Conservation (phyloP, 2,329 filamentous ascomycete species). For the Atkinsonella hypoxylon region DNA sequence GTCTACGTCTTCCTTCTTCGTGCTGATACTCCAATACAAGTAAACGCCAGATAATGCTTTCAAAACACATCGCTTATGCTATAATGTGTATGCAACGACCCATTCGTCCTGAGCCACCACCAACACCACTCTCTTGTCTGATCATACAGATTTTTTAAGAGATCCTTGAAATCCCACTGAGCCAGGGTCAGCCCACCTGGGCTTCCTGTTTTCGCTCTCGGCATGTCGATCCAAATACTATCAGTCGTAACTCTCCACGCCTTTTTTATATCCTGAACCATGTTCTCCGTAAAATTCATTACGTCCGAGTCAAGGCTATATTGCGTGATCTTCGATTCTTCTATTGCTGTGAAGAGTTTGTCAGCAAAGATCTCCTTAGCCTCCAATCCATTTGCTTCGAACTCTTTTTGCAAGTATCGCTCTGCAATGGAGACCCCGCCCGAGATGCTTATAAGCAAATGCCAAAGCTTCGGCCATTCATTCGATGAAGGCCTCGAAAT, state of each 20-base stretch:
- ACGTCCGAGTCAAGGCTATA: slow-evolving; percentile 18
- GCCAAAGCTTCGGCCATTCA: slow-evolving; percentile 11
- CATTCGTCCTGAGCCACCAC: slow-evolving; percentile 17
- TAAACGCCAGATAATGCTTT: slow-evolving; percentile 1
- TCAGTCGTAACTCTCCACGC: slow-evolving; percentile 28
- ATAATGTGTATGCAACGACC: background rate
- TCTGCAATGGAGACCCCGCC: slow-evolving; percentile 11
- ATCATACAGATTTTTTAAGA: slow-evolving; percentile 21
- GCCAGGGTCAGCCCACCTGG: slow-evolving; percentile 21
- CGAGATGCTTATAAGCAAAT: slow-evolving; percentile 10
- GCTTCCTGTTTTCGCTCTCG: slow-evolving; percentile 21
- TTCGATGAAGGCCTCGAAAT: slow-evolving; percentile 5
- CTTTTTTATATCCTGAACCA: slow-evolving; percentile 31
- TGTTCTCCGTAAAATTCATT: slow-evolving; percentile 28
- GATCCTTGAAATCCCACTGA: slow-evolving; percentile 18
- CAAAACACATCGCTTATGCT: slow-evolving; percentile 3
- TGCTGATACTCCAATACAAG: background rate
- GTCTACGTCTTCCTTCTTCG: background rate
- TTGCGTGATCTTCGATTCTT: background rate
- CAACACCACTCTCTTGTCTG: slow-evolving; percentile 21
- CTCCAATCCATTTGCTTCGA: slow-evolving; percentile 9
- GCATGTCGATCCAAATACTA: slow-evolving; percentile 26
- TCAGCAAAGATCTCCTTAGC: slow-evolving; percentile 9
- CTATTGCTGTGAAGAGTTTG: slow-evolving; percentile 13
- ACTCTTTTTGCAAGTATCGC: slow-evolving; percentile 8